Conservation (phyloP, 495 filamentous ascomycete genomes). For the Thozetella sp. region DNA sequence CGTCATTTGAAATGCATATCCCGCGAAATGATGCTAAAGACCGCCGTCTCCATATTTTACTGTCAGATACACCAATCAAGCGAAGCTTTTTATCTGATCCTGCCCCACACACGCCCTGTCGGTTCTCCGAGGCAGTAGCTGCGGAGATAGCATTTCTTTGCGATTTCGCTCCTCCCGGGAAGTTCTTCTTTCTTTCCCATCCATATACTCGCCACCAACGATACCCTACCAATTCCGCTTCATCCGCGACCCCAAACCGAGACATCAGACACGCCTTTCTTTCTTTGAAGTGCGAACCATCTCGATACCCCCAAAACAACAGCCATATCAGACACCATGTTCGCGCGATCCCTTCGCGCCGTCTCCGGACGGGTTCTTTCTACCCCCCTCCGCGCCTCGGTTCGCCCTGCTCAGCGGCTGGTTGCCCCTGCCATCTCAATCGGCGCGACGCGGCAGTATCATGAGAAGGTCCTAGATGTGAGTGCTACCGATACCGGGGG, state of each 20-base stretch:
- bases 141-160: conserved; percentile 2
- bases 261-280: background rate
- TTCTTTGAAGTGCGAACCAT: background rate
- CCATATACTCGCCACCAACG: background rate
- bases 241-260: background rate
- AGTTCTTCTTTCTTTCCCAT: background rate
- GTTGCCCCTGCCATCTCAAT: conserved; percentile 30
- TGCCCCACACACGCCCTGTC: background rate
- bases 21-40: background rate
- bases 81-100: background rate
- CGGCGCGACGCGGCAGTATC: conserved; percentile 49
- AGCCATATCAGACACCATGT: conserved; percentile 21
- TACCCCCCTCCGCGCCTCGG: conserved; percentile 18
- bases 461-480: conserved; percentile 74
- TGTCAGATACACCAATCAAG: background rate
- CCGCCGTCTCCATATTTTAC: background rate
- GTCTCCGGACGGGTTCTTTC: conserved; percentile 24
- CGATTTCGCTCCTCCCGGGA: background rate
- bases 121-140: background rate
- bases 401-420: conserved; percentile 32
- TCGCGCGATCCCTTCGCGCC: conserved; percentile 33
- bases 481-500: conserved; percentile 1
- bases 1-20: background rate
- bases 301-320: background rate
- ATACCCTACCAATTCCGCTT: background rate